Evolutionary conservation across 805 yeast genomes (phyloP), one percentile per base, ranked within the genome.

Genomic region (Pichia californica): DNA sequence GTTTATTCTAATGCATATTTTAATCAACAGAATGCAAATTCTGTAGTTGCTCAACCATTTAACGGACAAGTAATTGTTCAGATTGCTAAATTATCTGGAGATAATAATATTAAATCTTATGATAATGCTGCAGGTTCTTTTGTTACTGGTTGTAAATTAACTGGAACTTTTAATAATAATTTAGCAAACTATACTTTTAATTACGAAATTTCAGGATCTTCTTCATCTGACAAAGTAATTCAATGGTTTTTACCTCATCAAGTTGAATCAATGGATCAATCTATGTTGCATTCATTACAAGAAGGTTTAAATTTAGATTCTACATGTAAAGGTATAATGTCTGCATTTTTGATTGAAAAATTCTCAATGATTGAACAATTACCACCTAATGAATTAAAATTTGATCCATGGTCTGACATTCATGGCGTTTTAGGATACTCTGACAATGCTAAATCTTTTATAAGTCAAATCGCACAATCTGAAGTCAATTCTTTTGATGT

Each of bases 71-170:
- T 66, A 26, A 59, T 74, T 32, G 57, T 78, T 15, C 84, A 81
- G 61, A 61, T 73, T 9, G 82, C 80, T 2, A 66, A 67, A 35
- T 66, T 77, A 9, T 26, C 51, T 4, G 48, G 52, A 9, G 57
- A 61, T 27, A 14, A 28, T 3, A 76, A 71, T 20, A 58, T 64
- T 7, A 63, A 58, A 48, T 41, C 43, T 26, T 79, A 80, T 55
- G 89, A 82, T 58, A 52, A 64, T 34, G 77, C 83, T 18, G 89
- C 93, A 32, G 94, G 94, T 32, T 65, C 70, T 51, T 84, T 81
- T 55, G 77, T 74, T 3, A 70, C 71, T 3, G 69, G 68, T 28
- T 58, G 70, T 20, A 69, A 67, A 5, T 51, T 70, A 14, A 64
- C 67, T 21, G 77, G 78, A 15, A 55, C 50, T 6, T 70, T 68